A percentile compares a stretch with the other conserved stretches of the same genome.
Evolutionary conservation across 2,329 filamentous ascomycete species (phyloP).

Genomic region (Lasiodiplodia sp.): DNA sequence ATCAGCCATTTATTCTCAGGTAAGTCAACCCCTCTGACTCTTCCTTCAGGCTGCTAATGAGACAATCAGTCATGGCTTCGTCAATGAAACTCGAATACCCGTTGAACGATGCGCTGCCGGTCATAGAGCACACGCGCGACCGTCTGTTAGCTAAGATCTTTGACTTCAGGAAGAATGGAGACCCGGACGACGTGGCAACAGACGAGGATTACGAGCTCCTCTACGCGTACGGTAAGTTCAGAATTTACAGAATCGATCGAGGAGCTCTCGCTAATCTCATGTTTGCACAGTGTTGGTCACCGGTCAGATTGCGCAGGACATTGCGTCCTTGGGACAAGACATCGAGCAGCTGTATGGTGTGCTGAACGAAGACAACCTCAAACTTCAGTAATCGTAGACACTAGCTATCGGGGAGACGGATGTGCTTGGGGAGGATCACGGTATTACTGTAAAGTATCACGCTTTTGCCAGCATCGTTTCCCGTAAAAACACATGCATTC

Average conservation of each 20-base stretch:
- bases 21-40: constrained; percentile 43
- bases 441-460: background rate
- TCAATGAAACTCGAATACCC: constrained; percentile 96
- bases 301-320: constrained; percentile 64
- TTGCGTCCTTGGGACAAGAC: constrained; percentile 61
- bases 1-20: constrained; percentile 84
- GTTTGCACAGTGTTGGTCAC: constrained; percentile 64
- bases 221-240: constrained; percentile 80
- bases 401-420: background rate
- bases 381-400: constrained; percentile 53
- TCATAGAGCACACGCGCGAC: constrained; percentile 80
- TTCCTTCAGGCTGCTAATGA: background rate
- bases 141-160: constrained; percentile 86
- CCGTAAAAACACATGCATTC: background rate
- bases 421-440: background rate
- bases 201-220: constrained; percentile 88
- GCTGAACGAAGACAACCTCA: constrained; percentile 67
- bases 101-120: constrained; percentile 86
- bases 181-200: constrained; percentile 58
- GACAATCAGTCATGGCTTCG: constrained; percentile 75
- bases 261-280: constrained; percentile 28
- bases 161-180: constrained; percentile 77
- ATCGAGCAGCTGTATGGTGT: constrained; percentile 68
- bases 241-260: background rate
- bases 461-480: background rate